Base-by-base conservation (phyloP, 73 alveolate species). In the Paramecium octaurelia region DNA sequence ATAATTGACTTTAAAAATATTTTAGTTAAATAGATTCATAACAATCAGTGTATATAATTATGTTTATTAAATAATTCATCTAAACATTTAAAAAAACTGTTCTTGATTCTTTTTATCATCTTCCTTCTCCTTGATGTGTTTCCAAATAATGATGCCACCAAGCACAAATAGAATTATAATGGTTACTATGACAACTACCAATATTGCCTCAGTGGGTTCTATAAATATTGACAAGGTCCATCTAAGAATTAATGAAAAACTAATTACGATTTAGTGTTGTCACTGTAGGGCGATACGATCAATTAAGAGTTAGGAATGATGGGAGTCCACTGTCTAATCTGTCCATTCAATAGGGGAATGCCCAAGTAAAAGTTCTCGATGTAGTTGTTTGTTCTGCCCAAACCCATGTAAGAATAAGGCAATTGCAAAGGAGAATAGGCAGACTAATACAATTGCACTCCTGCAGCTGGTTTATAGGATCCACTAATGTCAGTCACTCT, bases 321-420 rank as follows among this genome's bases (percentile, higher is more conserved):
- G 5, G 95, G 95, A 16, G 95, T 92, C 95, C 95, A 92, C 54
- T 21, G 84, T 83, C 73, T 77, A 43, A 43, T 92, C n/a, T 12
- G 16, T 92, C 85, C 92, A 59, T 57, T 27, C 14, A 69, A 58
- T 59, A 75, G 38, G 29, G 95, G 93, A 10, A 92, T 57, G 21
- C 93, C 95, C 12, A 85, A 38, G 34, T 83, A 31, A 58, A 92
- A 92, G 89, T 92, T 83, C 35, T 92, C 95, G 5, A 92, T 80
- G 36, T 92, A 92, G 31, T 92, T 92, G 46, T 92, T 92, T 23
- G 95, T 92, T 83, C 95, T 92, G 2, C 92, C 93, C 48, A 92
- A 60, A 43, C 95, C 95, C 46, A 80, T 29, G 84, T 75, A 75
- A 6, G 88, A 93, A 83, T 75, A 92, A 29, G 95, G 95, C 9